Conservation (phyloP, 2,329 filamentous ascomycete genomes). For the Monosporascus cannonballus region DNA sequence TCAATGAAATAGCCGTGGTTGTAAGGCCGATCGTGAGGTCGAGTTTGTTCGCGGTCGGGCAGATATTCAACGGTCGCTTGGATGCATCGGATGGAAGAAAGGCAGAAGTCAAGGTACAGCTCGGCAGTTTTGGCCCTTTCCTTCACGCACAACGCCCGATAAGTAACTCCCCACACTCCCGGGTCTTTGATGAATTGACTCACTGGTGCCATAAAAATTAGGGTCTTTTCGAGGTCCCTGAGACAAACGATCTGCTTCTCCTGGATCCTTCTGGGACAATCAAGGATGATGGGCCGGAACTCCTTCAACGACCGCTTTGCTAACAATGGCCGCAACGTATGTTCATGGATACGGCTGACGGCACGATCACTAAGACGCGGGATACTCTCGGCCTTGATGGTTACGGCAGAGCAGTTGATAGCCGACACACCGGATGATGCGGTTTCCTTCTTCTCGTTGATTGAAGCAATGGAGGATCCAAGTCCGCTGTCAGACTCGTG, state of each 20-base stretch:
- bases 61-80: conserved; percentile 84
- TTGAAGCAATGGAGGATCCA: conserved; percentile 71
- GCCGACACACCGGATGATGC: conserved; percentile 44
- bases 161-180: conserved; percentile 57
- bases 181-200: conserved; percentile 56
- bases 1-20: conserved; percentile 96
- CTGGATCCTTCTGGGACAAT: conserved; percentile 72
- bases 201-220: conserved; percentile 89
- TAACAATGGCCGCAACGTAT: conserved; percentile 72
- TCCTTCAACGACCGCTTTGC: conserved; percentile 66
- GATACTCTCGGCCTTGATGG: conserved; percentile 42
- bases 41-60: conserved; percentile 78
- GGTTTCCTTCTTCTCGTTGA: conserved; percentile 42
- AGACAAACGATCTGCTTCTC: conserved; percentile 85
- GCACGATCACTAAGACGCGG: conserved; percentile 63
- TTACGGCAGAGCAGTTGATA: conserved; percentile 54
- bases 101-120: conserved; percentile 80
- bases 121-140: conserved; percentile 66
- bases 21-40: conserved; percentile 82
- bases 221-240: conserved; percentile 87
- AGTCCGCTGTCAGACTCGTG: conserved; percentile 84
- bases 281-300: conserved; percentile 73
- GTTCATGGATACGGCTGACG: conserved; percentile 71
- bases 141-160: conserved; percentile 68
- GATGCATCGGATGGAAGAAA: conserved; percentile 83